Conservation (phyloP, 2,329 filamentous ascomycete genomes). For the Calonectria pteridis region DNA sequence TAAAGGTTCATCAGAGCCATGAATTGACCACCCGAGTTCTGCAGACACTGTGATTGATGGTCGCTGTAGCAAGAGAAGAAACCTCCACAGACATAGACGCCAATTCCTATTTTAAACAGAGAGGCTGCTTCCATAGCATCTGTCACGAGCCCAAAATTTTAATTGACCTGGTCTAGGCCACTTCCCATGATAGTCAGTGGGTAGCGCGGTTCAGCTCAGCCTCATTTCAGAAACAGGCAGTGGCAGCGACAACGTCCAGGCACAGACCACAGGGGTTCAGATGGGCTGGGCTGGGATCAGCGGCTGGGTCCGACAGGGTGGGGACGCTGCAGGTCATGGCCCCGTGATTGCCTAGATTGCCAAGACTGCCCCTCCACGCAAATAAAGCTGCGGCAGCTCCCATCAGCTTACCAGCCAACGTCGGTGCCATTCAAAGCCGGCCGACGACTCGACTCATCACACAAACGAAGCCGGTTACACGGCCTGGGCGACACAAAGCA, state of each 20-base stretch:
- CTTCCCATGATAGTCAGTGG: background rate
- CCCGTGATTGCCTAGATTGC: slow-evolving; percentile 8
- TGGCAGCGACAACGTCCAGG: background rate
- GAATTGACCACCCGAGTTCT: background rate
- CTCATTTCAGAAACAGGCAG: background rate
- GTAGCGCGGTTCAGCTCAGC: background rate
- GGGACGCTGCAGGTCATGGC: background rate
- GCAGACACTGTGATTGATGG: background rate
- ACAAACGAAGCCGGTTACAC: background rate
- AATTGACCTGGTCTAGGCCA: background rate
- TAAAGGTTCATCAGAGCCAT: background rate
- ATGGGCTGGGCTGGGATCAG: background rate
- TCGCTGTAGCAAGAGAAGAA: background rate
- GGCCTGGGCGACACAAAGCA: background rate
- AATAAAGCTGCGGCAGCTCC: background rate
- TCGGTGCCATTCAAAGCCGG: background rate
- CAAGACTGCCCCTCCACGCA: background rate
- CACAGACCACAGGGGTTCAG: background rate
- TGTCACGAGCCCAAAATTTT: background rate
- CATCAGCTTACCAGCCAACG: slow-evolving; percentile 2
- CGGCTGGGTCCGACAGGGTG: background rate
- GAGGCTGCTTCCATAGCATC: background rate
- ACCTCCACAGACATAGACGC: background rate
- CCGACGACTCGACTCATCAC: background rate
- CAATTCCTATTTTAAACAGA: background rate